Base-by-base conservation (phyloP, 1,284 basidiomycete genomes). In the Ustilago vetiveriae region DNA sequence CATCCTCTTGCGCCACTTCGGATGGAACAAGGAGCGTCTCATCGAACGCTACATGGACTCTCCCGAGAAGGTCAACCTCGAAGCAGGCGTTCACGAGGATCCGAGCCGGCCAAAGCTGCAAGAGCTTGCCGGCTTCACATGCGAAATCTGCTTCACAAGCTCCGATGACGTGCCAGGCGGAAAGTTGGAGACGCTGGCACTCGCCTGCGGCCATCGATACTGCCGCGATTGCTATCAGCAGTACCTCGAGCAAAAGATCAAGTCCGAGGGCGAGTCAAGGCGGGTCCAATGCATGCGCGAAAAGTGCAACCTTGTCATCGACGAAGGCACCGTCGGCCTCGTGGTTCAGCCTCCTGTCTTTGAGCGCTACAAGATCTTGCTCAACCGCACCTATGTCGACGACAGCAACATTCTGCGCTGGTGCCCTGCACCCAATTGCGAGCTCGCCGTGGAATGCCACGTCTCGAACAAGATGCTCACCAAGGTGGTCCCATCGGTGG, bases 1-100 rank as follows among this genome's bases (percentile, higher is more conserved):
- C 1, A 85, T 94, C 41, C 86, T 98, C 6, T 85, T 98, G 42
- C 88, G 94, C 27, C 86, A 93, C 84, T 89, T 91, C 85, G 86
- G 87, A 42, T 98, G 95, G 95, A 98, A 98, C 86, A 92, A 92
- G 80, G 95, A 98, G 83, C 89, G 90, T 58, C 87, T 98, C n/a
- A 80, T 84, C 59, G 84, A 84, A 48, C 74, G 63, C 26, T 81
- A 80, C 67, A 81, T 81, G 80, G 80, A 81, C 24, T 48, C 57
- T 10, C 63, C 76, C 9, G 80, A 79, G 14, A 48, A 70, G 41
- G 74, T 80, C 43, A 74, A 72, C 17, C 51, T 73, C 37, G 77
- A 78, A 49, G 80, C 79, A 14, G 80, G 80, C 9, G 68, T 82
- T 3, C 57, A 49, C 42, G 75, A 80, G 21, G 72, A 74, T 32